Evolutionary conservation across 108 stramenopile species (phyloP).

Genomic region (Bacterosira constricta): DNA sequence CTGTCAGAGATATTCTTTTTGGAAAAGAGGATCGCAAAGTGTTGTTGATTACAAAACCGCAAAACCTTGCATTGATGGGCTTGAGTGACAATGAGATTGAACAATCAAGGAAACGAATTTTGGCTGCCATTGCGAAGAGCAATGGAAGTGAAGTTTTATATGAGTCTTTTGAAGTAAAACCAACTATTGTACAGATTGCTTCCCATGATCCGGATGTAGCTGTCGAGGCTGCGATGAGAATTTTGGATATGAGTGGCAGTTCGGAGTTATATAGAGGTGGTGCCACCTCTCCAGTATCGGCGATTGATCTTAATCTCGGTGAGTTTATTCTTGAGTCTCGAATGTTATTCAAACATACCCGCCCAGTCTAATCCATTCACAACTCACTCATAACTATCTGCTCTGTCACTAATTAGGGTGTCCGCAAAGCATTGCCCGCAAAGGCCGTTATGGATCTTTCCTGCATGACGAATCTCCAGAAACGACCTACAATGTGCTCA

Average conservation of each 20-base stretch:
- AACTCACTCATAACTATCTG: not conserved
- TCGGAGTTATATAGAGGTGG: not conserved
- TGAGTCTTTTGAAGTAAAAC: conserved; percentile 22
- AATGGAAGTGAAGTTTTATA: not conserved
- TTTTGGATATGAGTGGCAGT: conserved; percentile 55
- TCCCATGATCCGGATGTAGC: conserved; percentile 87
- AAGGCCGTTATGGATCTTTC: conserved; percentile 86
- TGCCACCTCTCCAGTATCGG: conserved; percentile 45
- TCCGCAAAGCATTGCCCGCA: conserved; percentile 81
- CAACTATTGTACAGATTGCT: conserved; percentile 91
- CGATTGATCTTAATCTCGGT: conserved; percentile 84
- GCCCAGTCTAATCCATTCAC: not conserved
- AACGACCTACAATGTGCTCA: conserved; percentile 57
- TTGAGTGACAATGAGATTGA: conserved; percentile 22
- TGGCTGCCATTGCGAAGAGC: conserved; percentile 10
- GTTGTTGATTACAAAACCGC: conserved; percentile 10
- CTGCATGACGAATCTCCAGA: conserved; percentile 79
- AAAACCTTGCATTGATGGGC: conserved; percentile 21
- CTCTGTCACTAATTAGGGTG: conserved; percentile 34
- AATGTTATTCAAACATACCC: not conserved
- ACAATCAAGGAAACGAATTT: conserved; percentile 26
- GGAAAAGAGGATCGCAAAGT: conserved; percentile 4
- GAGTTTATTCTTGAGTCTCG: conserved; percentile 10
- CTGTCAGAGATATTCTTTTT: conserved; percentile 33
- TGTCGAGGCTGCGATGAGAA: conserved; percentile 76